Conservation (phyloP, 495 filamentous ascomycete genomes). For the Hypoxylon trugodes region DNA sequence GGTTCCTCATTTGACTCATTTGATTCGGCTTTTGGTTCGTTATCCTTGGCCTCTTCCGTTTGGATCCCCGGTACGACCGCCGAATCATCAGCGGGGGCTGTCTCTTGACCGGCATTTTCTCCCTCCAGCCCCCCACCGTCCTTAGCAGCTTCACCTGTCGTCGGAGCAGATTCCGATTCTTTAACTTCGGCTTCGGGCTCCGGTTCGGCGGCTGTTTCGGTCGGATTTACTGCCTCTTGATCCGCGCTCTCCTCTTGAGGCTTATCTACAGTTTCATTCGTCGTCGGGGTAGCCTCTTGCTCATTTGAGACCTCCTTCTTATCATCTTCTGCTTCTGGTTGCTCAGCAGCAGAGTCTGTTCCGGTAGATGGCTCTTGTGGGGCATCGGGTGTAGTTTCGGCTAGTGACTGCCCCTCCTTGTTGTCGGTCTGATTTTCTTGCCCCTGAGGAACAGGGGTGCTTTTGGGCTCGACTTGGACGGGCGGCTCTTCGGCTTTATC, state of each 20-base stretch:
- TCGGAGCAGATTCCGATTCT: too few species aligned
- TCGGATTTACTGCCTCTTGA: too few species aligned
- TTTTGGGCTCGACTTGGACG: neutral
- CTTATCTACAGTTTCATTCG: too few species aligned
- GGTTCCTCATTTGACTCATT: too few species aligned
- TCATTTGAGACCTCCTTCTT: neutral
- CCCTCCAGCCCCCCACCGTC: neutral
- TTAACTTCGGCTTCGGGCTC: too few species aligned
- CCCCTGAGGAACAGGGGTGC: too few species aligned
- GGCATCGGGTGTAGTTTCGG: neutral
- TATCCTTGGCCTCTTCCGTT: constrained; percentile 8
- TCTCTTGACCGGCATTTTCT: neutral
- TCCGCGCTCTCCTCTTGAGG: too few species aligned
- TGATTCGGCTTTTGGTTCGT: constrained; percentile 1
- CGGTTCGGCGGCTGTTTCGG: too few species aligned
- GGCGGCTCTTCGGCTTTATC: neutral
- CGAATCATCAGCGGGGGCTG: neutral
- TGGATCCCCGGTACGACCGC: neutral
- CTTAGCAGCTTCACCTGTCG: neutral
- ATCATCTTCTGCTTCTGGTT: neutral
- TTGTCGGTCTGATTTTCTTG: neutral
- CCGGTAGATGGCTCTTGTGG: neutral
- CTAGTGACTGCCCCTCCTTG: neutral
- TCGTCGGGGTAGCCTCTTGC: neutral
- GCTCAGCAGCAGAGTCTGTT: constrained; percentile 7